Evolutionary conservation across 176 grass and related monocot genomes (phyloP).

Genomic region (Ensete glaucum): DNA sequence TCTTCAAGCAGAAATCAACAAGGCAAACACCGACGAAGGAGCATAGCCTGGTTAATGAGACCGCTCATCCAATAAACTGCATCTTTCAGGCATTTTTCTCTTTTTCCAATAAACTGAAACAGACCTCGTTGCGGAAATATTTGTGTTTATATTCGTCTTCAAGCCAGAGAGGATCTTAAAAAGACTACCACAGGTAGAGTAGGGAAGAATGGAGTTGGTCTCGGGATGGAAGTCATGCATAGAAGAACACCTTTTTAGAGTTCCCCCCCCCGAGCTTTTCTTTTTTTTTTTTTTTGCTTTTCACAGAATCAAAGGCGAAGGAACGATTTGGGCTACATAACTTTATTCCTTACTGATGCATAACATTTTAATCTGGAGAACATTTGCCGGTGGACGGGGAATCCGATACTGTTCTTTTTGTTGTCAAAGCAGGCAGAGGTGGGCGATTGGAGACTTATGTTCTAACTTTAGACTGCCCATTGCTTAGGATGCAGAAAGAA

Average conservation of each 20-base stretch:
- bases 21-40: not conserved
- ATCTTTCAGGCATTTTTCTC: too few species aligned
- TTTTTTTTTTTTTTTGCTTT: slow-evolving; percentile 7
- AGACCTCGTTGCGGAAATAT: too few species aligned
- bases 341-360: not conserved
- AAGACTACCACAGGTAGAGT: too few species aligned
- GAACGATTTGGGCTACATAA: not conserved
- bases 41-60: too few species aligned
- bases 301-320: not conserved
- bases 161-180: too few species aligned
- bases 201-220: too few species aligned
- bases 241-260: not conserved
- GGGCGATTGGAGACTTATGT: not conserved
- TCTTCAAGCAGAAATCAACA: not conserved
- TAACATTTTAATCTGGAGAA: not conserved
- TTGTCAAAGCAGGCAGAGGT: not conserved
- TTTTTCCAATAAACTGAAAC: too few species aligned
- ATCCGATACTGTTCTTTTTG: not conserved
- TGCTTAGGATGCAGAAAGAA: slow-evolving; percentile 2
- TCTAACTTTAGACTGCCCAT: not conserved
- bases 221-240: not conserved
- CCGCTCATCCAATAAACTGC: too few species aligned
- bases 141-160: too few species aligned
- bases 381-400: not conserved
- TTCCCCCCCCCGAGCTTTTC: not conserved